These are phyloP conservation scores for Aspergillus novoparasiticus DNA, from an alignment of 2,329 filamentous ascomycete genomes.

Conservation along the genomic window DNA sequence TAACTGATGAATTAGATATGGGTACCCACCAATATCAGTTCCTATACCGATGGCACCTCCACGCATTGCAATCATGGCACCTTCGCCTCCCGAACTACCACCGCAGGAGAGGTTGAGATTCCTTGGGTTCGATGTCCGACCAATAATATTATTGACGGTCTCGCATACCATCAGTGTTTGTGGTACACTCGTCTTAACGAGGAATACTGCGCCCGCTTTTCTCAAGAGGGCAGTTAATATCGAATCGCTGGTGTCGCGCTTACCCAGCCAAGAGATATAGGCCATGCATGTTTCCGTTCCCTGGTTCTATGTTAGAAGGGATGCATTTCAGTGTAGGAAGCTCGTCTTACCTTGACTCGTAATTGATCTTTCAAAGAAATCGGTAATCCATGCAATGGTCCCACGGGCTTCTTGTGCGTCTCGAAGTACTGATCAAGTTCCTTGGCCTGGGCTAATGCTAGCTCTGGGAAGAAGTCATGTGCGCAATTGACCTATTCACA, in stretches of 20 bases:
- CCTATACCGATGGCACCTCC: constrained; percentile 33
- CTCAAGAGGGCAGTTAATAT: constrained; percentile 16
- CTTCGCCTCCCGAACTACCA: constrained; percentile 32
- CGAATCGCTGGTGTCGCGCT: constrained; percentile 7
- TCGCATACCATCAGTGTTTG: constrained; percentile 29
- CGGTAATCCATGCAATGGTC: constrained; percentile 3
- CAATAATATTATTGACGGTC: constrained; percentile 25
- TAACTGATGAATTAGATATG: too few relatives aligned
- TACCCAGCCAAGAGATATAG: neutral
- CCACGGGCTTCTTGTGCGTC: neutral
- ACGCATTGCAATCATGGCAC: constrained; percentile 32
- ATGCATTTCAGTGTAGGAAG: too few relatives aligned
- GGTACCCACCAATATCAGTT: constrained; percentile 30
- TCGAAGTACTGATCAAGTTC: neutral
- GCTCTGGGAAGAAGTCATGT: neutral
- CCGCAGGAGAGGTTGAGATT: constrained; percentile 20
- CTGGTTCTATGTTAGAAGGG: neutral
- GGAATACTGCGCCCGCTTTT: constrained; percentile 24
- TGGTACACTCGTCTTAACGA: constrained; percentile 30
- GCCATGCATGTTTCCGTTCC: neutral
- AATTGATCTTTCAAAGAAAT: constrained; percentile 4
- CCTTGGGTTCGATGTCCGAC: constrained; percentile 22
- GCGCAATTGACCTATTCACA: neutral
- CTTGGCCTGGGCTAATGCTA: neutral
- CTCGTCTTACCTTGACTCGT: neutral